Conservation (phyloP, 1,284 basidiomycete genomes). For the Somion occarium region DNA sequence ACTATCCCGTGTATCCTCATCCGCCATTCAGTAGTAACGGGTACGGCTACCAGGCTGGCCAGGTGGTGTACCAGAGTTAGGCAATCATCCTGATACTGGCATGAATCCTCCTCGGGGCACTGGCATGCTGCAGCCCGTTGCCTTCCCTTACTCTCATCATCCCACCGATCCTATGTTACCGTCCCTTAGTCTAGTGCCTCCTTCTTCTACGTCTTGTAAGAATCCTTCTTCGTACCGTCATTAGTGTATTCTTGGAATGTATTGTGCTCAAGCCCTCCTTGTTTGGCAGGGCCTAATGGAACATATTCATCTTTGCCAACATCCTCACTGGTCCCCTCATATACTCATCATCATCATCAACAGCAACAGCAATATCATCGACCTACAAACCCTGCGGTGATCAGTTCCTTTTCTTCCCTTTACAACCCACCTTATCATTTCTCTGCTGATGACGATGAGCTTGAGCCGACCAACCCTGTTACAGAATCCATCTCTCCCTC, state of each 20-base stretch:
- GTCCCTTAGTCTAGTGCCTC: slow-evolving; percentile 30
- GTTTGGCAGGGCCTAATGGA: slow-evolving; percentile 45
- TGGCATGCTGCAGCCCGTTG: slow-evolving; percentile 34
- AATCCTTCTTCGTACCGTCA: slow-evolving; percentile 51
- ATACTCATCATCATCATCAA: slow-evolving; percentile 15
- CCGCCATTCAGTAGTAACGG: slow-evolving; percentile 23
- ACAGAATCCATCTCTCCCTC: not conserved
- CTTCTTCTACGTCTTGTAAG: slow-evolving; percentile 50
- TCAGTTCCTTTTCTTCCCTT: slow-evolving; percentile 18
- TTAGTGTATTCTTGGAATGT: slow-evolving; percentile 62
- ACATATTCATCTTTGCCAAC: slow-evolving; percentile 13
- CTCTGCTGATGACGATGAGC: slow-evolving; percentile 22
- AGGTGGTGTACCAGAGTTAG: slow-evolving; percentile 30
- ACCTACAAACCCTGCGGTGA: slow-evolving; percentile 10
- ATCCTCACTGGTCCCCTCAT: slow-evolving; percentile 8
- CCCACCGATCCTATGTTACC: slow-evolving; percentile 31
- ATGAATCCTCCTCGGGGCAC: slow-evolving; percentile 28
- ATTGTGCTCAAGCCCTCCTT: slow-evolving; percentile 62
- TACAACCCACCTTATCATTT: slow-evolving; percentile 20
- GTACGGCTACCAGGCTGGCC: slow-evolving; percentile 26
- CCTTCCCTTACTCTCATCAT: slow-evolving; percentile 22
- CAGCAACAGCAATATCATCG: slow-evolving; percentile 5
- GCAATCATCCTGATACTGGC: slow-evolving; percentile 31
- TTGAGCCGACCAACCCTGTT: not conserved
- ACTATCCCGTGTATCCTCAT: slow-evolving; percentile 17